Conservation (phyloP, 2,329 filamentous ascomycete genomes). For the Apiospora kogelbergensis region DNA sequence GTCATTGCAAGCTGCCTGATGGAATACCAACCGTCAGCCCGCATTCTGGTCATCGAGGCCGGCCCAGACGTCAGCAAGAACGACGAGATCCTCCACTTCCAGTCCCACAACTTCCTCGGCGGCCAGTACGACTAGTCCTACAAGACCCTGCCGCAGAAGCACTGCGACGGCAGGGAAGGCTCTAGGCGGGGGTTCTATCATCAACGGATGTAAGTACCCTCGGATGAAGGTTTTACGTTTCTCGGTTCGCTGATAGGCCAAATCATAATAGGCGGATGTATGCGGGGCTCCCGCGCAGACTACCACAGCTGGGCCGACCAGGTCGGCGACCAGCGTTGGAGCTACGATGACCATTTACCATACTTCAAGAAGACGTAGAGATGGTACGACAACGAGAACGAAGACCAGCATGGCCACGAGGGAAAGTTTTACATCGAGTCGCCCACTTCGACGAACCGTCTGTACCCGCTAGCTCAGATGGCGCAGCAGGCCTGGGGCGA, state of each 20-base stretch:
- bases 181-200: slow-evolving; percentile 25
- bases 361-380: slow-evolving; percentile 43
- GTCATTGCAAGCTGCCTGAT: slow-evolving; percentile 17
- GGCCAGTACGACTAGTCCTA: not conserved
- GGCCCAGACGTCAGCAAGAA: slow-evolving; percentile 25
- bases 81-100: not conserved
- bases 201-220: slow-evolving; percentile 17
- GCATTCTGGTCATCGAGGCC: slow-evolving; percentile 35
- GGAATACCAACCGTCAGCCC: slow-evolving; percentile 13
- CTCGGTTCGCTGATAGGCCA: not conserved
- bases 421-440: slow-evolving; percentile 36
- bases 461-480: slow-evolving; percentile 37
- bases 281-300: slow-evolving; percentile 25
- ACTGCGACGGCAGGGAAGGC: not conserved
- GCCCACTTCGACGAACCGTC: slow-evolving; percentile 29
- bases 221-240: too few relatives aligned
- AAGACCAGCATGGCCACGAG: slow-evolving; percentile 38
- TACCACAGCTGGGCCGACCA: slow-evolving; percentile 25
- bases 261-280: slow-evolving; percentile 23
- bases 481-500: slow-evolving; percentile 40
- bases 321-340: slow-evolving; percentile 35
- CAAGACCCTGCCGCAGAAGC: not conserved
- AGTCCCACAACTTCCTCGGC: not conserved
- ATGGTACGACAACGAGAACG: slow-evolving; percentile 27
- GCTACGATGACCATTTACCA: slow-evolving; percentile 43